A percentile compares a stretch with the other conserved stretches of the same genome.
Conservation (phyloP, 352 stramenopile genomes). For the Pythium periplocum region DNA sequence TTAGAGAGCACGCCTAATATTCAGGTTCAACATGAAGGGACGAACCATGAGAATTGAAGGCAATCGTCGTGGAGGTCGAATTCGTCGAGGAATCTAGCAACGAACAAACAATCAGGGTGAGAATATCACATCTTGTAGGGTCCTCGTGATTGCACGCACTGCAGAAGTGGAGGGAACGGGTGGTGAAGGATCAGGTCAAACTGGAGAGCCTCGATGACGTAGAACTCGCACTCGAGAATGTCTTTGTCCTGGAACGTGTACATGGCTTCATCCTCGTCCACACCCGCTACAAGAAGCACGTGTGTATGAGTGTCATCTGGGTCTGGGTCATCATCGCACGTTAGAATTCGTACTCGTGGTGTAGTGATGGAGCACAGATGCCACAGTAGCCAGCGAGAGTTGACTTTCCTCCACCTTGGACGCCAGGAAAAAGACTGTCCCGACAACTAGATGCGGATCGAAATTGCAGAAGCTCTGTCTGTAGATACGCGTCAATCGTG, state of each 20-base stretch:
- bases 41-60: slow-evolving; percentile 76
- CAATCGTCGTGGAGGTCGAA: slow-evolving; percentile 86
- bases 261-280: slow-evolving; percentile 84
- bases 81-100: slow-evolving; percentile 68
- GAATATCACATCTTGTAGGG: background rate
- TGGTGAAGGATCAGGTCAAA: slow-evolving; percentile 88
- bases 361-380: slow-evolving; percentile 80
- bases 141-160: slow-evolving; percentile 32
- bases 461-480: slow-evolving; percentile 90
- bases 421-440: slow-evolving; percentile 82
- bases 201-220: slow-evolving; percentile 83
- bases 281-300: slow-evolving; percentile 33
- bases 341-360: slow-evolving; percentile 57
- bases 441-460: slow-evolving; percentile 79
- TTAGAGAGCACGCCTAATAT: too few species aligned
- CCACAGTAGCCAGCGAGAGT: slow-evolving; percentile 69
- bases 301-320: background rate
- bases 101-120: background rate
- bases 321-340: background rate
- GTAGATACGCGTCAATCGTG: background rate
- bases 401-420: slow-evolving; percentile 88
- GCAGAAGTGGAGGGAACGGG: slow-evolving; percentile 75
- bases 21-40: background rate
- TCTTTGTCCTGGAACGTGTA: slow-evolving; percentile 88
- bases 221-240: slow-evolving; percentile 89